phyloP scores from a whole-genome alignment of 2,329 filamentous ascomycete species.

The Colletotrichum lentis region DNA sequence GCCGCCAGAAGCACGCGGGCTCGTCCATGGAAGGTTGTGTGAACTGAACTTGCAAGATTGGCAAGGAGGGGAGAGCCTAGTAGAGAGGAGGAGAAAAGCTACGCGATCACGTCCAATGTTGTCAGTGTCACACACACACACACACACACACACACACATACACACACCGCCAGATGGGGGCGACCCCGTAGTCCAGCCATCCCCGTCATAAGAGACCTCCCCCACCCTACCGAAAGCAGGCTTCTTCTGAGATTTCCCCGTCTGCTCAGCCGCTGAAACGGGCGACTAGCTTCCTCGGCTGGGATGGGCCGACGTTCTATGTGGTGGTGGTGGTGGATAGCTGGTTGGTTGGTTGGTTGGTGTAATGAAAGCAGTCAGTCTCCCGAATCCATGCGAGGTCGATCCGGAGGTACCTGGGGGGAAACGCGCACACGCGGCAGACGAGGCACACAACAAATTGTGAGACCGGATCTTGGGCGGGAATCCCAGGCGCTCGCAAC shows the following conservation, averaged over 20 bases:
- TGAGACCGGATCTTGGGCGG: background rate
- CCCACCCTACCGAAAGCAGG: background rate
- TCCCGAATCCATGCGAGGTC: too few species aligned
- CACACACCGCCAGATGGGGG: conserved; percentile 8
- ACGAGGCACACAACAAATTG: background rate
- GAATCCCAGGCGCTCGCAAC: background rate
- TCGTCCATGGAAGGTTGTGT: background rate
- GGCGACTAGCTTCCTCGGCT: background rate
- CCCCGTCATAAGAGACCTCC: conserved; percentile 15
- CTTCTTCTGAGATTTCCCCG: background rate
- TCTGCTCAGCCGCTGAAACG: conserved; percentile 22
- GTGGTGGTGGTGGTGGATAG: background rate
- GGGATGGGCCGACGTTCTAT: conserved; percentile 3
- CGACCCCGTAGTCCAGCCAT: conserved; percentile 30
- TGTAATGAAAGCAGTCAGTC: too few species aligned
- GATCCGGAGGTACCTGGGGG: too few species aligned
- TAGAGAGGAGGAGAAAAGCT: background rate
- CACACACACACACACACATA: too few species aligned
- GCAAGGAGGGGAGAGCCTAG: conserved; percentile 2
- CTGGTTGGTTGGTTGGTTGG: too few species aligned
- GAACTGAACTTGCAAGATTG: conserved; percentile 23
- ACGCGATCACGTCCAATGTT: conserved; percentile 5
- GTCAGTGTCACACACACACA: background rate
- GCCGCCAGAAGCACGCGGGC: background rate
- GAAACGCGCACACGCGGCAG: background rate